phyloP scores from a whole-genome alignment of 805 yeast genomes.

The Zygosaccharomyces gambellarensis region DNA sequence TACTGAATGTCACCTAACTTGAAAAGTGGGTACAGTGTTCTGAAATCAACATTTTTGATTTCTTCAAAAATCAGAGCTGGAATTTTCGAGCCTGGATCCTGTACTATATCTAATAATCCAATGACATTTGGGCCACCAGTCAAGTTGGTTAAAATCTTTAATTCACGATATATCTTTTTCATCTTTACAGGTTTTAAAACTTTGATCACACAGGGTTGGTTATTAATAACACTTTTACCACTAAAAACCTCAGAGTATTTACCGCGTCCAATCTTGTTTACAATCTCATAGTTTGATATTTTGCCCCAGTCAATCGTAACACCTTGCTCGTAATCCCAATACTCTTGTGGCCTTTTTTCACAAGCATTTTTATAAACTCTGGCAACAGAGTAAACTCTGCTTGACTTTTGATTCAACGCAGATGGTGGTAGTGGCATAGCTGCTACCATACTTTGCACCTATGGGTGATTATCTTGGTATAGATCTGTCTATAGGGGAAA shows the following conservation, averaged over 20 bases:
- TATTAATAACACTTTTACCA: conserved; percentile 62
- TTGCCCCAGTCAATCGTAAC: conserved; percentile 77
- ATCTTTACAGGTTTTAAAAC: conserved; percentile 90
- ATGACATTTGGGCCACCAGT: conserved; percentile 81
- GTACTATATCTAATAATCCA: conserved; percentile 72
- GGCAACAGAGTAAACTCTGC: conserved; percentile 51
- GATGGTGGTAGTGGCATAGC: conserved; percentile 35
- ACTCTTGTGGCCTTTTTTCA: conserved; percentile 65
- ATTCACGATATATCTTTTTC: conserved; percentile 88
- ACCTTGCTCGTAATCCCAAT: conserved; percentile 77
- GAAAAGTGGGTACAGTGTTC: conserved; percentile 79
- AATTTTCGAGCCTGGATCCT: conserved; percentile 78
- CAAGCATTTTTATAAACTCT: conserved; percentile 81
- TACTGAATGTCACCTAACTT: conserved; percentile 68
- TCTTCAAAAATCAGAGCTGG: conserved; percentile 87
- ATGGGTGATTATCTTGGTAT: background rate
- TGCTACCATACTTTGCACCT: conserved; percentile 3
- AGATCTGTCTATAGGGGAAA: background rate
- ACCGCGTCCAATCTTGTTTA: conserved; percentile 84
- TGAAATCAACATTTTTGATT: conserved; percentile 78
- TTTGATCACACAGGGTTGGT: conserved; percentile 73
- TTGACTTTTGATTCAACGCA: conserved; percentile 31
- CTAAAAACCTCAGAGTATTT: conserved; percentile 91
- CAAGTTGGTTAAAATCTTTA: conserved; percentile 78
- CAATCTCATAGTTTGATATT: conserved; percentile 79